Evolutionary conservation across 106 monocot genomes (phyloP), one percentile per base, ranked within the genome.

Genomic region (Cymbidium sinense): DNA sequence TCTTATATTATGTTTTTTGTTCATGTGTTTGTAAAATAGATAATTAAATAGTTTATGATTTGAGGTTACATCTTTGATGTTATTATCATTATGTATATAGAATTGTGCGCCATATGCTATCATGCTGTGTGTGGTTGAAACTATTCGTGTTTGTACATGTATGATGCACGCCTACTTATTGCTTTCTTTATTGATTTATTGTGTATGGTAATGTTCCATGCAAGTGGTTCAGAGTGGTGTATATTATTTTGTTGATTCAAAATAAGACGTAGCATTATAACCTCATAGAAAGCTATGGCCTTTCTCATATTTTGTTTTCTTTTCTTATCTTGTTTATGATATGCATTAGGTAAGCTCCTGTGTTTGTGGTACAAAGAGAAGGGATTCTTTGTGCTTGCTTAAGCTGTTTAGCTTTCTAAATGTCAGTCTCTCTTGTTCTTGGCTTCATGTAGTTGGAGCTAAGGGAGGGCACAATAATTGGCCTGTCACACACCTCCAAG

Each of bases 401-500:
- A 39, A 6, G 39, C n/a, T n/a, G n/a, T n/a, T n/a, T n/a, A n/a
- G 23, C 50, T 1, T 11, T 37, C 34, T 19, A 34, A 35, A 74
- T 83, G 76, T 39, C n/a, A n/a, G n/a, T n/a, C n/a, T n/a, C n/a
- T n/a, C n/a, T n/a, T n/a, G n/a, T n/a, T n/a, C n/a, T n/a, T n/a
- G n/a, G n/a, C n/a, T n/a, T n/a, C n/a, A n/a, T n/a, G n/a, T 78
- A 2, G 77, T 37, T 73, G 64, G 30, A 73, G 78, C 21, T 43
- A 80, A 85, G 70, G 86, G 75, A 15, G 55, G 47, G n/a, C 62
- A 77, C 55, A 81, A 34, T 64, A 86, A 85, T 67, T 50, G 71
- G 80, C 75, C 31, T 69, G 80, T 41, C 94, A 94, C 78, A 90
- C 92, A 81, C 34, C 30, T 79, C 73, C 83, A 64, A 50, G 39